Evolutionary conservation across 2,329 filamentous ascomycete genomes (phyloP).

Genomic region (Talaromyces sp.): DNA sequence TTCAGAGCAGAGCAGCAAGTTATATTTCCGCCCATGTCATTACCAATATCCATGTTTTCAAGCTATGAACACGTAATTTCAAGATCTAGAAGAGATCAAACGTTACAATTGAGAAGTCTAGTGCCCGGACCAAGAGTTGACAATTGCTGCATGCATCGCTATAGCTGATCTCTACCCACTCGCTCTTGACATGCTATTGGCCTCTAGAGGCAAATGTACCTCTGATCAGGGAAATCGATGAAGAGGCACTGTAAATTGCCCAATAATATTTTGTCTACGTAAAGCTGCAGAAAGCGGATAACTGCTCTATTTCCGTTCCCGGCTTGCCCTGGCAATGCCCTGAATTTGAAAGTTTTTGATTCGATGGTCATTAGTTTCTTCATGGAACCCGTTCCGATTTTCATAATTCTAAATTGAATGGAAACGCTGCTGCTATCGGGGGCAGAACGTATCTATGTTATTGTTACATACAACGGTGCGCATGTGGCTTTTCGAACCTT

Average conservation of each 20-base stretch:
- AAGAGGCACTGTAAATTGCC: background rate
- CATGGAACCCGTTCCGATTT: background rate
- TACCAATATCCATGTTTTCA: background rate
- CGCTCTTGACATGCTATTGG: background rate
- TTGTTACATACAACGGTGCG: background rate
- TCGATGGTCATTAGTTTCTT: background rate
- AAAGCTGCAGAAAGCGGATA: background rate
- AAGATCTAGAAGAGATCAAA: background rate
- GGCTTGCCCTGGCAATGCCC: background rate
- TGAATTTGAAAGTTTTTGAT: too few relatives aligned
- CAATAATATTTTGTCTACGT: background rate
- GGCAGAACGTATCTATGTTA: background rate
- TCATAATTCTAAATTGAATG: background rate
- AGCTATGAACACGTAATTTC: background rate
- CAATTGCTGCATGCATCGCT: background rate
- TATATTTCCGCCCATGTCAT: background rate
- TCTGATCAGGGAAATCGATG: background rate
- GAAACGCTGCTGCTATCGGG: background rate
- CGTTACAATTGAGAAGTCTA: background rate
- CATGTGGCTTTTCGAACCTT: background rate
- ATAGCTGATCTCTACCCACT: background rate
- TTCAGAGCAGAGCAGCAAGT: background rate
- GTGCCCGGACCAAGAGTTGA: background rate
- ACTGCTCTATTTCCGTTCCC: background rate
- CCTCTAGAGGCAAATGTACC: background rate